A percentile compares a stretch with the other conserved stretches of the same genome.
These are phyloP conservation scores for Andrographis paniculata DNA, from an alignment of 305 asterid genomes.

Conservation along the genomic window DNA sequence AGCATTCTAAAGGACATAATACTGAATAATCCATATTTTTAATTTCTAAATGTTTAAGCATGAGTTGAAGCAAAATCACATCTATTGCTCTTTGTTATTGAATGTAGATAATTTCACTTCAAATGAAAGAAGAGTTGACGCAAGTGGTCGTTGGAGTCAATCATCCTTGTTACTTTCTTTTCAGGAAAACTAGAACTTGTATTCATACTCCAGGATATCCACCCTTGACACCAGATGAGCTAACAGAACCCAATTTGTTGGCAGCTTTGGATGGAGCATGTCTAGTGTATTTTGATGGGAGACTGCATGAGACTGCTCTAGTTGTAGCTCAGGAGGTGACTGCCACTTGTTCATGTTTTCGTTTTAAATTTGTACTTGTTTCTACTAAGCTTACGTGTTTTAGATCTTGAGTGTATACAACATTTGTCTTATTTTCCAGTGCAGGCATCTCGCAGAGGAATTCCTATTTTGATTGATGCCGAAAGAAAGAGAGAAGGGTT, in stretches of 20 bases:
- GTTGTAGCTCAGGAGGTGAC: conserved; percentile 80
- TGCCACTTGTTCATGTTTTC: conserved; percentile 16
- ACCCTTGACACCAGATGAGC: conserved; percentile 81
- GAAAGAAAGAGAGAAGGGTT: conserved; percentile 88
- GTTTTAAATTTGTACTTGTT: conserved; percentile 9
- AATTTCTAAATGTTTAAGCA: too few relatives aligned
- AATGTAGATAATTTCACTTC: neutral
- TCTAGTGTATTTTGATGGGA: conserved; percentile 71
- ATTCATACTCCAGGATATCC: conserved; percentile 96
- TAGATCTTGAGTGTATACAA: conserved; percentile 27
- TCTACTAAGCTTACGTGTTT: conserved; percentile 12
- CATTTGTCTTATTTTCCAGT: conserved; percentile 53
- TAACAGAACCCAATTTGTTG: conserved; percentile 44
- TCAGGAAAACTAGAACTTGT: conserved; percentile 96
- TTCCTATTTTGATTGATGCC: conserved; percentile 84
- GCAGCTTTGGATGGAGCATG: conserved; percentile 67
- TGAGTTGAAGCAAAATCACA: conserved; percentile 8
- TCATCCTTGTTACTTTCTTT: conserved; percentile 17
- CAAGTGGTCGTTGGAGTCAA: conserved; percentile 2
- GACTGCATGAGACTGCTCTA: conserved; percentile 82
- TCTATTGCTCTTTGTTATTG: neutral
- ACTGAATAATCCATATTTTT: conserved; percentile 4
- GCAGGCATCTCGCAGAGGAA: conserved; percentile 89
- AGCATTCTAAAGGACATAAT: conserved; percentile 5
- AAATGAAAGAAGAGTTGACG: neutral